Percentiles rank a stretch among this genome's conserved stretches.
These are phyloP conservation scores for Erythrophleum ivorense DNA, from an alignment of 331 rosid genomes.

Conservation along the genomic window DNA sequence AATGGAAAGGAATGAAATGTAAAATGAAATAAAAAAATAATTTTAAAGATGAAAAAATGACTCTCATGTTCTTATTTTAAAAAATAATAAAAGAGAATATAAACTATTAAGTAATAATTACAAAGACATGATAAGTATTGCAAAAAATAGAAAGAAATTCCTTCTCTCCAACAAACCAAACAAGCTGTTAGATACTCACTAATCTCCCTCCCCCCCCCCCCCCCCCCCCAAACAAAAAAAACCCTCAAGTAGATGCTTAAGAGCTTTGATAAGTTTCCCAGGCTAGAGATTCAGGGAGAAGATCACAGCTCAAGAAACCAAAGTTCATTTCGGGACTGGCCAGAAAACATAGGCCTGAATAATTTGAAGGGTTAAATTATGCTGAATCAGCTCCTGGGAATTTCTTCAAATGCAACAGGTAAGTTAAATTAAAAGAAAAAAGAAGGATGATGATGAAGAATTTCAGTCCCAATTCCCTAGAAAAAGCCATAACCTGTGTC, in stretches of 20 bases:
- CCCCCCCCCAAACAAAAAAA: neutral
- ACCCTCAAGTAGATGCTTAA: neutral
- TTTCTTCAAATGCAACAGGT: neutral
- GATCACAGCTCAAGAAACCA: neutral
- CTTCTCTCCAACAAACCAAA: too few species aligned
- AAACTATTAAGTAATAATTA: too few species aligned
- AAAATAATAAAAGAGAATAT: too few species aligned
- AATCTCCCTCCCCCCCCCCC: neutral
- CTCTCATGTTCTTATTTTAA: too few species aligned
- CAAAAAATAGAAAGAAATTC: too few species aligned
- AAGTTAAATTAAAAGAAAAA: neutral
- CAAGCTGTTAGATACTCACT: neutral
- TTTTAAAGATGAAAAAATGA: too few species aligned
- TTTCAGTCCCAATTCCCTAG: neutral
- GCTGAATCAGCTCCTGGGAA: neutral
- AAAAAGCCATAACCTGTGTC: neutral
- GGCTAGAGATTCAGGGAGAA: constrained; percentile 11
- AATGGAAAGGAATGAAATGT: too few species aligned
- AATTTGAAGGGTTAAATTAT: neutral
- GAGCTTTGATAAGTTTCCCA: neutral
- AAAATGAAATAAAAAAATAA: too few species aligned
- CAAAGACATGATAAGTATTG: too few species aligned
- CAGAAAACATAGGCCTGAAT: neutral
- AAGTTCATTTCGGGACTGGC: constrained; percentile 18
- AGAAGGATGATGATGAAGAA: neutral